Evolutionary conservation across 148 eudicot genomes (phyloP), one percentile per base, ranked within the genome.

Genomic region (Amaranthus palmeri): DNA sequence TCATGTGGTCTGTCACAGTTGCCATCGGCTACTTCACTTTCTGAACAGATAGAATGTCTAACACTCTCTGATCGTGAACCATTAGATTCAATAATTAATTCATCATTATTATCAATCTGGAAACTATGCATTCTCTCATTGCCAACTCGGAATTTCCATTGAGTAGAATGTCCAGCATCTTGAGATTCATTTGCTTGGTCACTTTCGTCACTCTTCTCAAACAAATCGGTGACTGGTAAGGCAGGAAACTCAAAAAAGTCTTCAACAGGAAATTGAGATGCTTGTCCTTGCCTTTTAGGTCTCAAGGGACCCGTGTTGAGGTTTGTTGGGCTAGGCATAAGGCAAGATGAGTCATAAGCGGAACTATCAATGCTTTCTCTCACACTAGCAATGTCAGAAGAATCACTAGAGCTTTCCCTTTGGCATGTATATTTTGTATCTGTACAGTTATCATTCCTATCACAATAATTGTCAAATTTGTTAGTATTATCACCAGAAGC

Each of bases 241-340:
- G 95, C 88, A 66, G 98, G 96, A 82, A 93, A 93, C 77, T 86
- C 96, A 76, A 80, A 86, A 83, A 82, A 86, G 70, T 73, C 84
- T 60, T 83, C 89, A 61, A 85, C 74, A 75, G 70, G 78, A 79
- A 61, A 85, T 62, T 82, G 72, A 67, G 90, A 81, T 67, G 73
- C 87, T 77, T 69, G 52, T 18, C 79, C 67, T 78, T 85, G 89
- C 69, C 79, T 81, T 71, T 80, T 73, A 62, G 76, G 65, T 62
- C 84, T 76, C 62, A 81, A 77, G 69, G 81, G 76, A 78, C 75
- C 76, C 71, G 72, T 75, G 65, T 80, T 66, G 67, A 68, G 81
- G 72, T 85, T 83, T 74, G 77, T 77, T 65, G 88, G 83, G 65
- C 80, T 78, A 70, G 90, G 86, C 67, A 82, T 18, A 74, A 67